Conservation (phyloP, 257 asterid genomes). For the Thymus quinquecostatus region DNA sequence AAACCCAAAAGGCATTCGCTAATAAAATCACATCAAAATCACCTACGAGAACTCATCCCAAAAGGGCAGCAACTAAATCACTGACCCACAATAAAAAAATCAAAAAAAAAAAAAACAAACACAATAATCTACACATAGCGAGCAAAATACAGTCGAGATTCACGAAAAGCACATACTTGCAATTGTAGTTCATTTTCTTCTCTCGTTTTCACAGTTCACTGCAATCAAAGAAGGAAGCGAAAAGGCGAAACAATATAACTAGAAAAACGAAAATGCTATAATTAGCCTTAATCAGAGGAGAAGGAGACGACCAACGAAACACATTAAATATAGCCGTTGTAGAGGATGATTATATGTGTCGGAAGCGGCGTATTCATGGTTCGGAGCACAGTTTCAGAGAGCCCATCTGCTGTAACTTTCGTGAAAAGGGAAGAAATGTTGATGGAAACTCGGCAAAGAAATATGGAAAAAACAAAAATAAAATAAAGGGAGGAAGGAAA, state of each 20-base stretch:
- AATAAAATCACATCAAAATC: conserved; percentile 21
- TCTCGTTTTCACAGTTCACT: conserved; percentile 1
- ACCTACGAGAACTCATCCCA: neutral
- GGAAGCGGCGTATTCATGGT: neutral
- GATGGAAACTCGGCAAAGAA: conserved; percentile 22
- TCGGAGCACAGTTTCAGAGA: conserved; percentile 34
- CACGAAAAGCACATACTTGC: conserved; percentile 48
- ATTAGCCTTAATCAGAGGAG: conserved; percentile 5
- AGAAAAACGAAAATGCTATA: conserved; percentile 9
- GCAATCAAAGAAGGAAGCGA: conserved; percentile 8
- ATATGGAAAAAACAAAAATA: neutral
- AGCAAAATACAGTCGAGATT: conserved; percentile 21
- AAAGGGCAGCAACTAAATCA: conserved; percentile 16
- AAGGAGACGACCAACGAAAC: neutral
- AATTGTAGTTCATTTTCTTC: conserved; percentile 50
- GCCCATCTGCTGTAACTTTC: conserved; percentile 37
- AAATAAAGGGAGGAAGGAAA: conserved; percentile 5
- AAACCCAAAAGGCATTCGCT: conserved; percentile 17
- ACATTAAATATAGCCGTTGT: conserved; percentile 43
- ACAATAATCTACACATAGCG: neutral
- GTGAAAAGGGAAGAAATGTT: conserved; percentile 26
- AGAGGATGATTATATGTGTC: conserved; percentile 18
- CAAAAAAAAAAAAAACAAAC: conserved; percentile 11
- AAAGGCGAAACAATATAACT: conserved; percentile 1
- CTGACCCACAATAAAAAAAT: conserved; percentile 24